Percentiles rank a stretch among this genome's conserved stretches.
These are phyloP conservation scores for Turritis glabra DNA, from an alignment of 345 rosid genomes.

Conservation along the genomic window DNA sequence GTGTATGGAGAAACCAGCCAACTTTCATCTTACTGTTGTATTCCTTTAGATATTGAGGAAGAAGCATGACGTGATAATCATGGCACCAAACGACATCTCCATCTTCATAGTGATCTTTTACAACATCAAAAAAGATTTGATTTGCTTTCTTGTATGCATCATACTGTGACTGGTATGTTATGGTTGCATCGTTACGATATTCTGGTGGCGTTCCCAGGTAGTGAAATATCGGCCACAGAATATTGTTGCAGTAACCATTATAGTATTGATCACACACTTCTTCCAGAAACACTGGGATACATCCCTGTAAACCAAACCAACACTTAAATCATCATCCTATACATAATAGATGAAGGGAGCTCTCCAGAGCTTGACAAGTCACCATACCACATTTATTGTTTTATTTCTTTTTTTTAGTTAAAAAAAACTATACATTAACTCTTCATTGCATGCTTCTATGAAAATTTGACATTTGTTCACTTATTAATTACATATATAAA, in stretches of 20 bases:
- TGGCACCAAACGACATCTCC: slow-evolving; percentile 99
- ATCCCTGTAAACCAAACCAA: slow-evolving; percentile 55
- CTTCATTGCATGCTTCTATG: too few relatives aligned
- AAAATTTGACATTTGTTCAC: too few relatives aligned
- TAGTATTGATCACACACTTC: slow-evolving; percentile 96
- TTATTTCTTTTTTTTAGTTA: too few relatives aligned
- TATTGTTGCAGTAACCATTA: slow-evolving; percentile 98
- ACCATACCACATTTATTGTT: too few relatives aligned
- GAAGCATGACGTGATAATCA: slow-evolving; percentile 96
- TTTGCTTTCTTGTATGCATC: slow-evolving; percentile 95
- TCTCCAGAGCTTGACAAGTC: too few relatives aligned
- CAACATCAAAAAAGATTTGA: slow-evolving; percentile 93
- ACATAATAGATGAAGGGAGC: too few relatives aligned
- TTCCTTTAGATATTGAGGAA: slow-evolving; percentile 89
- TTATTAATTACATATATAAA: too few relatives aligned
- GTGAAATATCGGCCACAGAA: slow-evolving; percentile 97
- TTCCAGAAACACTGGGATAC: slow-evolving; percentile 95
- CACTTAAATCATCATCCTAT: background rate
- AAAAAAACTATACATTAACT: too few relatives aligned
- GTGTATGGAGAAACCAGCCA: slow-evolving; percentile 99
- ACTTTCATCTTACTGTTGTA: slow-evolving; percentile 80
- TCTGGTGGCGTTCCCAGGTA: slow-evolving; percentile 95
- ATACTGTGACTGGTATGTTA: slow-evolving; percentile 94
- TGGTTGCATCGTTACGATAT: slow-evolving; percentile 85
- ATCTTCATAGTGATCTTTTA: slow-evolving; percentile 78